Conservation (phyloP, 306 rosid species). For the Rosa lucieae region DNA sequence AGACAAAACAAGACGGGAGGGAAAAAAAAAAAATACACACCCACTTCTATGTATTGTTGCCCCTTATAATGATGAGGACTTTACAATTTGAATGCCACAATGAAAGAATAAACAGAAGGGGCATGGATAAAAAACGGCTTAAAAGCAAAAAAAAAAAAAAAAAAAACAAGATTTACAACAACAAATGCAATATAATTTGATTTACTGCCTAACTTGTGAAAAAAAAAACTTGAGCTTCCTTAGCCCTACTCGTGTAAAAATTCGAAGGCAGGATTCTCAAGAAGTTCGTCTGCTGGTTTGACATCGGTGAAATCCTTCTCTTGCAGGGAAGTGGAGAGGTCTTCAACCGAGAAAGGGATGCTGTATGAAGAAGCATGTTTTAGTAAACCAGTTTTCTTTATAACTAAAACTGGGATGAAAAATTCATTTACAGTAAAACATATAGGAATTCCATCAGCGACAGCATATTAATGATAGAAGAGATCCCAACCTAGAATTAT, state of each 20-base stretch:
- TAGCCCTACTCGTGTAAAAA: constrained; percentile 84
- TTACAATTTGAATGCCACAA: constrained; percentile 46
- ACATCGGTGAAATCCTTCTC: constrained; percentile 87
- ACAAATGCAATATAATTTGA: constrained; percentile 44
- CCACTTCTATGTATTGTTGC: constrained; percentile 37
- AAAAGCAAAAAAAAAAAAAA: neutral
- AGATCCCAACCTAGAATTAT: constrained; percentile 79
- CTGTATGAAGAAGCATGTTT: constrained; percentile 42
- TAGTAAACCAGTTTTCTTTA: neutral
- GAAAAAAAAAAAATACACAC: constrained; percentile 33
- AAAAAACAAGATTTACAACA: constrained; percentile 55
- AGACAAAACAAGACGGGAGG: constrained; percentile 6
- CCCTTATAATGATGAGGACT: constrained; percentile 32
- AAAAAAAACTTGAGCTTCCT: constrained; percentile 39
- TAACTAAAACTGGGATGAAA: neutral
- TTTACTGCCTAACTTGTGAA: constrained; percentile 32
- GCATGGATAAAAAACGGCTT: constrained; percentile 36
- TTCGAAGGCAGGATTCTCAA: constrained; percentile 85
- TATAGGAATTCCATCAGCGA: neutral
- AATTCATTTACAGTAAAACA: neutral
- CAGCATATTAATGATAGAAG: neutral
- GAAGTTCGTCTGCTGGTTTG: constrained; percentile 79
- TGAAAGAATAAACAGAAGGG: constrained; percentile 70
- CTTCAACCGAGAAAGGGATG: constrained; percentile 97
- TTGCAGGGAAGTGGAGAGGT: constrained; percentile 79